These are phyloP conservation scores for Syzygium aqueum DNA, from an alignment of 345 rosid species.

Conservation along the genomic window DNA sequence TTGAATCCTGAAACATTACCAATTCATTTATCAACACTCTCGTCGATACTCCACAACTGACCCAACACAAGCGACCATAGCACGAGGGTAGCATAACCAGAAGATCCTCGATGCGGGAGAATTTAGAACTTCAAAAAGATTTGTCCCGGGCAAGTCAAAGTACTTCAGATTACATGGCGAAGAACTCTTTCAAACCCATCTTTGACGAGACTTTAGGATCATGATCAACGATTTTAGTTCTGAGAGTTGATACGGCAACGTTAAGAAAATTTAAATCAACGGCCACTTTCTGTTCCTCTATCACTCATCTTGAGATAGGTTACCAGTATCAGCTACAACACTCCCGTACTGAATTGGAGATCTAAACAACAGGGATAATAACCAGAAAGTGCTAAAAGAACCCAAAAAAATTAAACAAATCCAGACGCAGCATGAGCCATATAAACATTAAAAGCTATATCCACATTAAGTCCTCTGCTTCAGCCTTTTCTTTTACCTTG, in stretches of 20 bases:
- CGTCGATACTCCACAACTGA: neutral
- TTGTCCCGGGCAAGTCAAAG: neutral
- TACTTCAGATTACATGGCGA: neutral
- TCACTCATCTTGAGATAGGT: neutral
- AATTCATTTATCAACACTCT: neutral
- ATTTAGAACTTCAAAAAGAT: neutral
- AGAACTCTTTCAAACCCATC: neutral
- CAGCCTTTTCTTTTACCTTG: neutral
- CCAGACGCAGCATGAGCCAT: neutral
- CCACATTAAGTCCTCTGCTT: neutral
- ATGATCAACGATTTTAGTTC: neutral
- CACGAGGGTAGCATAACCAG: neutral
- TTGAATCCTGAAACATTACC: neutral
- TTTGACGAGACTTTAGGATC: neutral
- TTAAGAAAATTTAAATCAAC: neutral
- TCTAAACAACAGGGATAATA: neutral
- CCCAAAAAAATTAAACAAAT: neutral
- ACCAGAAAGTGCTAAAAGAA: neutral
- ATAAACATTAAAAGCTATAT: neutral
- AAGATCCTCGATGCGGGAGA: neutral
- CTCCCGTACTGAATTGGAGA: neutral
- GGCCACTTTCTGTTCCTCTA: neutral
- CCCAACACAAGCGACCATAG: neutral
- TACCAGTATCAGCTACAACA: neutral
- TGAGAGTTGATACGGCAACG: neutral